A percentile compares a stretch with the other conserved stretches of the same genome.
Evolutionary conservation across 371 early-diverging fungal species (phyloP).

Genomic region (Saksenaea vasiformis): DNA sequence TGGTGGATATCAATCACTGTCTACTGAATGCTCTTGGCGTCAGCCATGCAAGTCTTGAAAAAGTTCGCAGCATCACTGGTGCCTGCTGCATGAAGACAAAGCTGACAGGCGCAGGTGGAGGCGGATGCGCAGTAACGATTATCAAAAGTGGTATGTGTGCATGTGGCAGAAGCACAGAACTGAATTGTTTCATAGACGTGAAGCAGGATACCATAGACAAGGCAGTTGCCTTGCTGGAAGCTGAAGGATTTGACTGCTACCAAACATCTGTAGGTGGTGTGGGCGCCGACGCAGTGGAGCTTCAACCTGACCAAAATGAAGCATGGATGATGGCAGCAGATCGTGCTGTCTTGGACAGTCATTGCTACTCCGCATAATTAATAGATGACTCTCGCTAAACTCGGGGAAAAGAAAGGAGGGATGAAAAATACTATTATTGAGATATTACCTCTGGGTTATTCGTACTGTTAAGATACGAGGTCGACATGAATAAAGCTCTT

Average conservation of each 20-base stretch:
- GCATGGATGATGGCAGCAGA: slow-evolving; percentile 32
- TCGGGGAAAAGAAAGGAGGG: too few species aligned
- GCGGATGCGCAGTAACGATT: slow-evolving; percentile 90
- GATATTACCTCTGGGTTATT: too few species aligned
- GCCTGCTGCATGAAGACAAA: slow-evolving; percentile 73
- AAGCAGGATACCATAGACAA: slow-evolving; percentile 39
- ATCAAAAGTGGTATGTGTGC: slow-evolving; percentile 64
- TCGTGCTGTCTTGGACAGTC: slow-evolving; percentile 25
- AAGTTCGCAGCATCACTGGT: slow-evolving; percentile 68
- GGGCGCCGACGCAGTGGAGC: slow-evolving; percentile 57
- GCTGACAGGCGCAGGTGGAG: slow-evolving; percentile 97
- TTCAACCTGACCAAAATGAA: slow-evolving; percentile 22
- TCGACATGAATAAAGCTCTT: too few species aligned
- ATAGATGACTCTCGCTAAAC: too few species aligned
- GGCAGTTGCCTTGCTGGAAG: slow-evolving; percentile 45
- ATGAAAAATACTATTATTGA: too few species aligned
- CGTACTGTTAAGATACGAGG: too few species aligned
- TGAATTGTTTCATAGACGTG: slow-evolving; percentile 16
- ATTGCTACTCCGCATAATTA: not conserved
- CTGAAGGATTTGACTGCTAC: slow-evolving; percentile 71
- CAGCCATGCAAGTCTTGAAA: slow-evolving; percentile 82
- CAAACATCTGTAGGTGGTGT: slow-evolving; percentile 76
- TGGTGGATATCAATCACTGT: slow-evolving; percentile 84
- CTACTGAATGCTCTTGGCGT: slow-evolving; percentile 79
- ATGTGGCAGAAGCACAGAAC: not conserved